Conservation (phyloP, 306 rosid species). For the Pterocarpus macrocarpus region DNA sequence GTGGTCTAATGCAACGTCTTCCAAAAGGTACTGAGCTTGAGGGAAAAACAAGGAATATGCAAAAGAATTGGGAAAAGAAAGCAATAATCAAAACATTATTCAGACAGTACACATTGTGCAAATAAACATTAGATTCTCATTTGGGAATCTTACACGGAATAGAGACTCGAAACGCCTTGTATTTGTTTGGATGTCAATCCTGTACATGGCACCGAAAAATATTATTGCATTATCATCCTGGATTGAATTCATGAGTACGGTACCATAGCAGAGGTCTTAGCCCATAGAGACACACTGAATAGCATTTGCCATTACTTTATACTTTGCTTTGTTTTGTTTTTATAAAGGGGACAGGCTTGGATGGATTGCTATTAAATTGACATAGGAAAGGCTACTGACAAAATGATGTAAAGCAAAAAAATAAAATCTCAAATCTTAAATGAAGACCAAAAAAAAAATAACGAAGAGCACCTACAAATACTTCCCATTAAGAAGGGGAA, state of each 20-base stretch:
- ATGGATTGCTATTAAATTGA: slow-evolving; percentile 27
- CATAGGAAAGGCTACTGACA: slow-evolving; percentile 21
- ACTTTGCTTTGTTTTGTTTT: neutral
- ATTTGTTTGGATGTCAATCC: slow-evolving; percentile 97
- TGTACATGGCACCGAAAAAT: slow-evolving; percentile 53
- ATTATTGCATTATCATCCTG: slow-evolving; percentile 26
- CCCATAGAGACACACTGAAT: slow-evolving; percentile 3
- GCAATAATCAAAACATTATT: slow-evolving; percentile 26
- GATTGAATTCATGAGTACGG: slow-evolving; percentile 32
- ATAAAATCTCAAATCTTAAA: neutral
- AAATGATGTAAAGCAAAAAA: slow-evolving; percentile 19
- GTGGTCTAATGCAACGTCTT: slow-evolving; percentile 87
- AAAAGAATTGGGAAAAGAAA: slow-evolving; percentile 34
- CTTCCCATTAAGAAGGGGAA: slow-evolving; percentile 30
- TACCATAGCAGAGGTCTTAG: slow-evolving; percentile 23
- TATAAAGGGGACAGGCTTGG: slow-evolving; percentile 31
- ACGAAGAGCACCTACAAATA: slow-evolving; percentile 23
- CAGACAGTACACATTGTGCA: slow-evolving; percentile 18
- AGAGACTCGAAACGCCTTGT: slow-evolving; percentile 82
- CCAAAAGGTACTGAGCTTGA: slow-evolving; percentile 82
- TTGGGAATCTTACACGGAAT: slow-evolving; percentile 71
- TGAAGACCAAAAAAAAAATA: neutral
- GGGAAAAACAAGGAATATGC: slow-evolving; percentile 42
- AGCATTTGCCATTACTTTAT: slow-evolving; percentile 37
- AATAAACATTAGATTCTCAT: slow-evolving; percentile 38